Conservation (phyloP, 139 green algal genomes). For the Chlorella sp. region DNA sequence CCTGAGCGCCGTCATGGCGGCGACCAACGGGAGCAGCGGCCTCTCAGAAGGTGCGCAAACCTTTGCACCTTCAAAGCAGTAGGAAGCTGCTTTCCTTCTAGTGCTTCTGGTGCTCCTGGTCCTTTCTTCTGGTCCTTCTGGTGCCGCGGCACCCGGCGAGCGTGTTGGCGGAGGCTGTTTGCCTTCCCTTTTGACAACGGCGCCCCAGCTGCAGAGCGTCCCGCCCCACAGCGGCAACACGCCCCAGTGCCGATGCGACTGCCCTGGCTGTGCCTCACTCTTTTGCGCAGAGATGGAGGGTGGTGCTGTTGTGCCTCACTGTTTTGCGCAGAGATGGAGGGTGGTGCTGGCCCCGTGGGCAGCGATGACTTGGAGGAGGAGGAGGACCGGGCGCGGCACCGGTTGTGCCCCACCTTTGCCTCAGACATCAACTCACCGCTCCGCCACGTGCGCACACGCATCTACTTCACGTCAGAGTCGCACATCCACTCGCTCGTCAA, state of each 20-base stretch:
- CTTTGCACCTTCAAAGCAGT: neutral
- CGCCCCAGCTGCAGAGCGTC: no score
- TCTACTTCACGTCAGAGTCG: slow-evolving; percentile 93
- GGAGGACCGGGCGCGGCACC: slow-evolving; percentile 9
- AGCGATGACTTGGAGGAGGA: neutral
- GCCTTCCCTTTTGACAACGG: no score
- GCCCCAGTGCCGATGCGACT: no score
- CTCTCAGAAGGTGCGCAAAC: no score
- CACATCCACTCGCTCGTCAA: slow-evolving; percentile 4
- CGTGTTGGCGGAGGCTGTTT: no score
- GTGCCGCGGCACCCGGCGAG: no score
- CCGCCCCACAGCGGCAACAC: no score
- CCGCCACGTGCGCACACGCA: slow-evolving; percentile 89
- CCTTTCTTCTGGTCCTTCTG: no score
- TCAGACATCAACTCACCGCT: slow-evolving; percentile 88
- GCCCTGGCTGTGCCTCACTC: no score
- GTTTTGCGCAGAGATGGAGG: neutral
- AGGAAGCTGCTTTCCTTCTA: neutral
- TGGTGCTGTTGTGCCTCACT: no score
- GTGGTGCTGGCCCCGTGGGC: neutral
- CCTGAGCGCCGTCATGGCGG: neutral
- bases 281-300: no score
- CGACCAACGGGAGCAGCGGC: no score
- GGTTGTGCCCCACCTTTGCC: slow-evolving; percentile 55
- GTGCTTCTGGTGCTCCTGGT: neutral